phyloP scores from a whole-genome alignment of 495 filamentous ascomycete genomes.

The Mytilinidion resinicola region DNA sequence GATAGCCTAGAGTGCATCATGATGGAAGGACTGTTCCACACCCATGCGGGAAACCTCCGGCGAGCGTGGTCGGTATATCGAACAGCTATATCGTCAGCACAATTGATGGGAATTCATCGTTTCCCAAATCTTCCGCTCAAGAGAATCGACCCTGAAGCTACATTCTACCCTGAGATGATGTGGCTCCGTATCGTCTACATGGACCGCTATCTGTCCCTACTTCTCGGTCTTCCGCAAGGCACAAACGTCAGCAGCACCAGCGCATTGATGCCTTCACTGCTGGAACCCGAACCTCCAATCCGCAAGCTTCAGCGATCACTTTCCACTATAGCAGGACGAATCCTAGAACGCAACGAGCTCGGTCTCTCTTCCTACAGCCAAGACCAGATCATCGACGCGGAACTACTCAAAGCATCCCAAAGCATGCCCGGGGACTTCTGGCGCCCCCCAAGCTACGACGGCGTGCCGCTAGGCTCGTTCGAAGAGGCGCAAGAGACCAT shows the following conservation, averaged over 20 bases:
- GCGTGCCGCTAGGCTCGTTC: background rate
- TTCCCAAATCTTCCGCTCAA: background rate
- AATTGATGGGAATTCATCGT: background rate
- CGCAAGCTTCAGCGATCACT: background rate
- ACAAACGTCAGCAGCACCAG: background rate
- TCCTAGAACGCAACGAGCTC: background rate
- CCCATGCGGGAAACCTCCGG: background rate
- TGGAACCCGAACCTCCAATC: background rate
- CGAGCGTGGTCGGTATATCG: background rate
- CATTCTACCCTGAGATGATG: background rate
- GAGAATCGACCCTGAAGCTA: background rate
- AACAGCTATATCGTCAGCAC: background rate
- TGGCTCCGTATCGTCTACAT: background rate
- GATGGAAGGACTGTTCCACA: constrained; percentile 1
- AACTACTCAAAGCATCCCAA: background rate
- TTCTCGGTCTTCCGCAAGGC: background rate
- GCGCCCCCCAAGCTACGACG: background rate
- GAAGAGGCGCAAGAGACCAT: background rate
- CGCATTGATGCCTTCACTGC: background rate
- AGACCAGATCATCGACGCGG: background rate
- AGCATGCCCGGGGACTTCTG: background rate
- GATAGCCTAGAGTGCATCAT: constrained; percentile 2
- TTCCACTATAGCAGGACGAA: background rate
- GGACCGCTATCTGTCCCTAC: background rate
- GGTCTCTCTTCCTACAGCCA: background rate